Evolutionary conservation across 2,329 filamentous ascomycete genomes (phyloP), one percentile per base, ranked within the genome.

Genomic region (Pleoardoris graminearum): DNA sequence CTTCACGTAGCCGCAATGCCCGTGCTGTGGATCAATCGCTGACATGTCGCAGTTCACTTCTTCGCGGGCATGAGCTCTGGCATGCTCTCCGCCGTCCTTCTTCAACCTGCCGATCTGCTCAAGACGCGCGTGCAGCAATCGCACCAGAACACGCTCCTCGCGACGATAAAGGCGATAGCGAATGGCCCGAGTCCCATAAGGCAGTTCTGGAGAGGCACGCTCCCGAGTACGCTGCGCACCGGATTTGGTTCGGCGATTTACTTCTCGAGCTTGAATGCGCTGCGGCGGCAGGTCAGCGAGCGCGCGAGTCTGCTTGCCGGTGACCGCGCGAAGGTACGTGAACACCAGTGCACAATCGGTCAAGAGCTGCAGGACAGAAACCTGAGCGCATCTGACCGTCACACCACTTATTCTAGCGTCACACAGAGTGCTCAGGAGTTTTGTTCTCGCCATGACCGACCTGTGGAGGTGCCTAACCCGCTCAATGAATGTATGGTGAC

Each of bases 121-220:
- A 99, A 99, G 76, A 99, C 94, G 25, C 88, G 94, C 41, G 87
- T 97, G 35, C 94, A 99, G 72, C 94, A 97, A 74, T 90, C 90
- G 29, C 85, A 85, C 43, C 81, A 83, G 37, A 82, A 84, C 60
- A 74, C 90, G 2, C 83, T 97, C 51, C 74, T 84, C 48, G 77
- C 79, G 21, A 89, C 88, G 16, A 78, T 96, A 54, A 84, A 84
- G 65, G 78, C 85, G 29, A 90, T 96, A 68, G 82, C 88, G 58
- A 77, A 78, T 61, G 85, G 83, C 19, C 83, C 83, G 1, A 78
- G 85, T 8, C 86, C 88, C 3, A 78, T 96, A 57, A 82, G 85
- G 27, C 83, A 85, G 37, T 84, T 99, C 69, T 99, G 94, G 93
- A 86, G 94, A 58, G 94, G 94, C 50, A 96, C 94, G 3, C 80